A percentile compares a stretch with the other conserved stretches of the same genome.
phyloP scores from a whole-genome alignment of 495 filamentous ascomycete species.

The Oidiodendron maius region DNA sequence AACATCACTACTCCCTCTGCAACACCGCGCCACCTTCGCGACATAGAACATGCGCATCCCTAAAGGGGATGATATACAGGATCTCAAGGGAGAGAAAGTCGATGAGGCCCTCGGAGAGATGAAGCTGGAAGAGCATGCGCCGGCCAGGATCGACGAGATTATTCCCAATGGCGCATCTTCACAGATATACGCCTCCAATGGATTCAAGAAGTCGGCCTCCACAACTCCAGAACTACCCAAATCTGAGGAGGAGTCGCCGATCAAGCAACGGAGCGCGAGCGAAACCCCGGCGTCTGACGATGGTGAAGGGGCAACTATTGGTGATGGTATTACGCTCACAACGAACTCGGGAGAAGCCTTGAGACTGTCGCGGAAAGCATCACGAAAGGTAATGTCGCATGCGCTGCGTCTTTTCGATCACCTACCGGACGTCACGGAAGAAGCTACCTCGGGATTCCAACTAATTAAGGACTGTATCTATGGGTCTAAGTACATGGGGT shows the following conservation, averaged over 20 bases:
- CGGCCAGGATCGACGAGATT: constrained; percentile 7
- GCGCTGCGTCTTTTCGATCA: constrained; percentile 61
- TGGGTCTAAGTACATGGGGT: constrained; percentile 80
- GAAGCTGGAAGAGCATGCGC: constrained; percentile 29
- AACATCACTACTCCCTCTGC: not conserved
- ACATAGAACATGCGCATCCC: not conserved
- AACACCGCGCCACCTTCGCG: not conserved
- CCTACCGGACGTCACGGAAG: constrained; percentile 65
- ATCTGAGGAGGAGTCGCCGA: constrained; percentile 33
- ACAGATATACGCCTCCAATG: not conserved
- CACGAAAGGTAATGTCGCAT: constrained; percentile 58
- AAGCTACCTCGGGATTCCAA: constrained; percentile 72
- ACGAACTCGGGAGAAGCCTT: constrained; percentile 61
- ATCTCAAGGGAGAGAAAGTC: constrained; percentile 31
- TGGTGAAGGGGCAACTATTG: constrained; percentile 38
- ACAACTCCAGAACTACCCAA: constrained; percentile 18
- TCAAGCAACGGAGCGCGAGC: constrained; percentile 28
- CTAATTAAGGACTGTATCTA: constrained; percentile 80
- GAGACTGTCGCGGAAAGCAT: constrained; percentile 69
- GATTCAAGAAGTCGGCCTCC: constrained; percentile 21
- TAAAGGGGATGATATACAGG: constrained; percentile 36
- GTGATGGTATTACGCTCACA: constrained; percentile 58
- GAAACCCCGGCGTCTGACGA: constrained; percentile 30
- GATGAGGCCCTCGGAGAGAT: constrained; percentile 34
- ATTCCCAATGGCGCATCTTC: constrained; percentile 22